Percentiles rank a stretch among this genome's conserved stretches.
These are phyloP conservation scores for Glomus cerebriforme DNA, from an alignment of 192 early-diverging fungal genomes.

Conservation along the genomic window DNA sequence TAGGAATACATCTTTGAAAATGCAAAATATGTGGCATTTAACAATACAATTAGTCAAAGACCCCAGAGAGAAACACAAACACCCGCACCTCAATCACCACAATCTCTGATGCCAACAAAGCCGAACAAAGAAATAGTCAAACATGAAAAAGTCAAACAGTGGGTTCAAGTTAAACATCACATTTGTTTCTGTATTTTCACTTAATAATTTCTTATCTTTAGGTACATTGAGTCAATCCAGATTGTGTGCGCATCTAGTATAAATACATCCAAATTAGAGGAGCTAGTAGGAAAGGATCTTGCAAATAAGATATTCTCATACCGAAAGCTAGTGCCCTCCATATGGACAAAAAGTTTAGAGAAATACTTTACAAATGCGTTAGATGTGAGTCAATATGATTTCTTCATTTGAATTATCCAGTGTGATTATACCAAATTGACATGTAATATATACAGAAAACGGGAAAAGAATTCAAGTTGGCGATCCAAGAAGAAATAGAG, in stretches of 20 bases:
- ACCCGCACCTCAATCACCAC: too few species aligned
- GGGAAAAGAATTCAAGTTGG: slow-evolving; percentile 33
- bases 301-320: slow-evolving; percentile 20
- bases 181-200: not conserved
- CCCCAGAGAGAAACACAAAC: not conserved
- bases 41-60: not conserved
- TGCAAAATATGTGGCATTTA: slow-evolving; percentile 11
- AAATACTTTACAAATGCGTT: slow-evolving; percentile 25
- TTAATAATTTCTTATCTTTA: slow-evolving; percentile 13
- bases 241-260: slow-evolving; percentile 30
- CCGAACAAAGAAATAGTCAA: slow-evolving; percentile 3
- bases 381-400: slow-evolving; percentile 17
- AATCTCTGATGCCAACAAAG: not conserved
- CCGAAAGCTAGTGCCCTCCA: not conserved
- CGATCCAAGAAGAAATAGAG: slow-evolving; percentile 25
- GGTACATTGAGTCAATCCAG: slow-evolving; percentile 12
- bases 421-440: slow-evolving; percentile 8
- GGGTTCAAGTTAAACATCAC: slow-evolving; percentile 21
- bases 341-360: slow-evolving; percentile 22
- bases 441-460: slow-evolving; percentile 29
- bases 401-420: too few species aligned
- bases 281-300: slow-evolving; percentile 7
- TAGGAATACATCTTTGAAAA: not conserved
- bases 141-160: slow-evolving; percentile 18
- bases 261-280: slow-evolving; percentile 2